Percentiles rank a stretch among this genome's conserved stretches.
Conservation (phyloP, 441 rosid genomes). For the Pelargonium australe region DNA sequence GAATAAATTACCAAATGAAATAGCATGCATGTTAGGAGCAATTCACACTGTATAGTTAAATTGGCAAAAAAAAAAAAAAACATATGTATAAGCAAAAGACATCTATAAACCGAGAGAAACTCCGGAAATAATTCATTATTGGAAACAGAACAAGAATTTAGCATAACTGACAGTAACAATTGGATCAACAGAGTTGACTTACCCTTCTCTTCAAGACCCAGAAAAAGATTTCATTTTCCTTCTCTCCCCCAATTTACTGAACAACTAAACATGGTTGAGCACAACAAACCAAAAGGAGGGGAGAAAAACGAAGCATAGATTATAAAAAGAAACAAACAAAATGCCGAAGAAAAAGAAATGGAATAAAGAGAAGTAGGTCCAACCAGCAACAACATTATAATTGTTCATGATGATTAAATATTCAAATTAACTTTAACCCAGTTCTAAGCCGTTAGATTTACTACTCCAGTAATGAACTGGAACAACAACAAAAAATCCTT, state of each 20-base stretch:
- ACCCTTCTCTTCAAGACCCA: neutral
- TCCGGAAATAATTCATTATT: neutral
- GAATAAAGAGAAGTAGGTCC: slow-evolving; percentile 8
- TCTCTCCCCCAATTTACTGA: neutral
- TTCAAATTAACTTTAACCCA: slow-evolving; percentile 7
- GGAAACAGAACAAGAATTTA: slow-evolving; percentile 1
- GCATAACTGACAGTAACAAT: neutral
- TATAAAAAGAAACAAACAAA: slow-evolving; percentile 1
- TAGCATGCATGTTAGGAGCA: slow-evolving; percentile 10
- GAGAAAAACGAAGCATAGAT: neutral
- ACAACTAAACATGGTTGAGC: neutral
- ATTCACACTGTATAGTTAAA: neutral
- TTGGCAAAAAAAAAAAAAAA: neutral
- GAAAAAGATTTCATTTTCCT: neutral
- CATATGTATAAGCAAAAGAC: neutral
- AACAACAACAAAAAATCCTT: neutral
- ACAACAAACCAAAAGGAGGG: neutral
- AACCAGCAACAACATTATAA: neutral
- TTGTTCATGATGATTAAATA: slow-evolving; percentile 2
- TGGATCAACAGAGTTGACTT: slow-evolving; percentile 4
- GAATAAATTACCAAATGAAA: slow-evolving; percentile 30
- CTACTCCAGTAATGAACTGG: neutral
- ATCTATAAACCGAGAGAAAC: neutral
- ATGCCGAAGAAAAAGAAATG: slow-evolving; percentile 1
- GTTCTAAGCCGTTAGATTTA: neutral